Evolutionary conservation across 441 rosid genomes (phyloP), one percentile per base, ranked within the genome.

Genomic region (Hura crepitans): DNA sequence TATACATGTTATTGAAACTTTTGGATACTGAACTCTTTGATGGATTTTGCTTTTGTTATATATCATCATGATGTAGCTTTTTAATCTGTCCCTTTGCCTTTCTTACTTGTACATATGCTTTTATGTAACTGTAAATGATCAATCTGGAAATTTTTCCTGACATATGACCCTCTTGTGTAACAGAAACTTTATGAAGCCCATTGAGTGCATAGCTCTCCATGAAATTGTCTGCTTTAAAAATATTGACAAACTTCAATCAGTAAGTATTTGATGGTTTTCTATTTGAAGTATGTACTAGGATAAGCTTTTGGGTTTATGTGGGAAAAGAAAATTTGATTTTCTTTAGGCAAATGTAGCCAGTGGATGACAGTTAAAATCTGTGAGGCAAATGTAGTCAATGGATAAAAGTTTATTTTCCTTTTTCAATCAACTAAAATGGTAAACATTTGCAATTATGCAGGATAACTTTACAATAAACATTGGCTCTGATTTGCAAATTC

Each of bases 201-300:
- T 85, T 80, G 98, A 95, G 82, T 81, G 85, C 78, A 27, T 75
- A 58, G 83, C 88, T 74, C 85, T 85, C 70, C 88, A 92, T 62
- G 99, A 92, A 79, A 80, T 87, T 60, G 72, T 89, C 74, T 95
- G 98, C 85, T 92, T 87, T 84, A 87, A 85, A 76, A 72, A 82
- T 81, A 96, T 83, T 39, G 83, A 84, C 62, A 81, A 81, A 62
- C 99, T 95, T 82, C 88, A 82, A 78, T 72, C 72, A 72, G 98
- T 94, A 84, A 87, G 95, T 71, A 37, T 47, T 77, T 51, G 25
- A 68, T 63, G 39, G 51, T 51, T 59, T 25, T 25, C n/a, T 17
- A 22, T 27, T 46, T 51, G 14, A 25, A 62, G 43, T 13, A 61
- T 66, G n/a, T 62, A n/a, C 58, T 72, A 61, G 61, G 60, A 50